Percentiles rank a stretch among this genome's conserved stretches.
Conservation (phyloP, 768 basidiomycete species). For the Serendipita indica region DNA sequence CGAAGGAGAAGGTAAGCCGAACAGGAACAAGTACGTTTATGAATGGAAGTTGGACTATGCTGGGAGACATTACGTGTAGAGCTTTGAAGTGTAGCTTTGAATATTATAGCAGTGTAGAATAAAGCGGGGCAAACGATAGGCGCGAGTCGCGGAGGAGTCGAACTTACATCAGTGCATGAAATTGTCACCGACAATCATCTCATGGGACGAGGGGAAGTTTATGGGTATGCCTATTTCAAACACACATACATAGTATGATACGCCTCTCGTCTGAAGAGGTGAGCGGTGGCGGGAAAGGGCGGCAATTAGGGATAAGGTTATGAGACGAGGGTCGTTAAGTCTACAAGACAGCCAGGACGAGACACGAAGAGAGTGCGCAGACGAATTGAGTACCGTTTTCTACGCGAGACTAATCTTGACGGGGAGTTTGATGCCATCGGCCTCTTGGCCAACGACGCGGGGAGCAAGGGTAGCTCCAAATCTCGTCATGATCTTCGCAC, state of each 20-base stretch:
- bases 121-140: too few species aligned
- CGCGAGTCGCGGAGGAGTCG: too few species aligned
- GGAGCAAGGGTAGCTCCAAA: slow-evolving; percentile 12
- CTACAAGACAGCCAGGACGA: too few species aligned
- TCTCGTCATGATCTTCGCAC: slow-evolving; percentile 13
- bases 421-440: slow-evolving; percentile 12
- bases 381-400: not conserved
- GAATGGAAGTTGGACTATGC: not conserved
- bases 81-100: too few species aligned
- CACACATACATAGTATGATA: not conserved
- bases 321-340: not conserved
- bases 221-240: too few species aligned
- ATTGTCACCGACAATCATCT: too few species aligned
- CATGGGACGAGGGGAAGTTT: too few species aligned
- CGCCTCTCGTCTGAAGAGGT: not conserved
- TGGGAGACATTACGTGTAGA: not conserved
- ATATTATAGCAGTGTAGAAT: too few species aligned
- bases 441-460: slow-evolving; percentile 11
- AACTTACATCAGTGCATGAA: too few species aligned
- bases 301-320: not conserved
- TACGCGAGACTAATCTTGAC: slow-evolving; percentile 11
- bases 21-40: not conserved
- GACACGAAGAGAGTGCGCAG: not conserved
- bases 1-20: not conserved
- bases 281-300: not conserved